Base-by-base conservation (phyloP, 2,329 filamentous ascomycete species). In the Intubia oerlemansii region DNA sequence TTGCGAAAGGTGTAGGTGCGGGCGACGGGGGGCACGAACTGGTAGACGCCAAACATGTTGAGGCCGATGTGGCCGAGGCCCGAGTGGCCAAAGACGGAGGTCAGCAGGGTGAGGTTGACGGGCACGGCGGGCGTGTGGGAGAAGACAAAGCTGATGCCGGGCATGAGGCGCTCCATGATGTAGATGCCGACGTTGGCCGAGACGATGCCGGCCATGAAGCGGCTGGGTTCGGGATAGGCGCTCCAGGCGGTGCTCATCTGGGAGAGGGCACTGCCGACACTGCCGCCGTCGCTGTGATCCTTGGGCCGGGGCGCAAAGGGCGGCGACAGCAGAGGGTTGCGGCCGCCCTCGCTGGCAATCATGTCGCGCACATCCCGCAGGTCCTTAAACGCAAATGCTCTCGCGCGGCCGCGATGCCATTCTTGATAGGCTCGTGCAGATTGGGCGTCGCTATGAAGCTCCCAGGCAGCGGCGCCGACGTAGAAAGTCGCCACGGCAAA, bases 51-150 rank as follows among this genome's bases (percentile, higher is more conserved):
- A 11, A 40, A 37, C 42, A 47, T 47, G 35, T 47, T 47, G 20
- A 44, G 17, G 3, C 24, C 35, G n/a, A 48, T 26, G 27, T 49
- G 45, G 1, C 36, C 2, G 2, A 38, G 10, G 15, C 38, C 41
- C 7, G 25, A 32, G 27, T 49, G 46, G 16, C 41, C 40, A 30
- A 49, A 48, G 1, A 39, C 37, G n/a, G 41, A 41, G 2, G 41
- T 42, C 15, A 49, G 32, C 16, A 46, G 20, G 5, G 41, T 46
- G n/a, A 37, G 39, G 31, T 39, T 35, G 24, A 13, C 10, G 17
- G 28, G 21, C 4, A 25, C 26, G 2, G 32, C 34, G 2, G 39
- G 35, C 20, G 37, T 15, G 31, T 41, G 39, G 10, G 37, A 35
- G n/a, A 41, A 38, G n/a, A 29, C 24, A 20, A 25, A n/a, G 4